Conservation (phyloP, 2,329 filamentous ascomycete genomes). For the Fusarium armeniacum region DNA sequence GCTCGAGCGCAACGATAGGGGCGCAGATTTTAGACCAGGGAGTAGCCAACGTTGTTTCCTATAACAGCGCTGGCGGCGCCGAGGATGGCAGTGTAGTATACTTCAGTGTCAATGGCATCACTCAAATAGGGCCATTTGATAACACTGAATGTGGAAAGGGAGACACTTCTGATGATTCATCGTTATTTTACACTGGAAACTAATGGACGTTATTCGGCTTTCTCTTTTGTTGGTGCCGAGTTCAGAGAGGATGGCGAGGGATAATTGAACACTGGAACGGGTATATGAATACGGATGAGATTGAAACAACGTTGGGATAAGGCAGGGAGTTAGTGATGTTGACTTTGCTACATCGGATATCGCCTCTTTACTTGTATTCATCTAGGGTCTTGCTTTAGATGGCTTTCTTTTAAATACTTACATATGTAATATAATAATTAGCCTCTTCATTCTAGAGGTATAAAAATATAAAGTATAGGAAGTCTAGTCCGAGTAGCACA, state of each 20-base stretch:
- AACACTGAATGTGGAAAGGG: background rate
- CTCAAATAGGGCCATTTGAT: background rate
- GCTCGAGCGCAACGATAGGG: background rate
- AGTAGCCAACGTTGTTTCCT: background rate
- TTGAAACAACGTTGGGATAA: too few relatives aligned
- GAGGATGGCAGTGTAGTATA: background rate
- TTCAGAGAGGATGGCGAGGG: background rate
- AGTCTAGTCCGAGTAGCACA: background rate
- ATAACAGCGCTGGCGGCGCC: rapidly evolving
- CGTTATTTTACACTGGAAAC: rapidly evolving
- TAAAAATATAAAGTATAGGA: background rate
- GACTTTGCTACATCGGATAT: too few relatives aligned
- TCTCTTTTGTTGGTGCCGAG: background rate
- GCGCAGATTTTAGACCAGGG: background rate
- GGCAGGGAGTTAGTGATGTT: too few relatives aligned
- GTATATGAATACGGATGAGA: background rate
- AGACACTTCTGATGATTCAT: background rate
- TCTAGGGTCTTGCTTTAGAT: too few relatives aligned
- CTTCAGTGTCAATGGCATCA: background rate
- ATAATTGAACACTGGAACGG: background rate
- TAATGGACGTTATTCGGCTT: background rate
- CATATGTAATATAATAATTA: too few relatives aligned
- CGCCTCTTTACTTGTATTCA: too few relatives aligned
- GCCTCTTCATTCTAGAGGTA: too few relatives aligned
- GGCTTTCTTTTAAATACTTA: too few relatives aligned